These are phyloP conservation scores for Salix arbutifolia DNA, from an alignment of 345 rosid species.

Conservation along the genomic window DNA sequence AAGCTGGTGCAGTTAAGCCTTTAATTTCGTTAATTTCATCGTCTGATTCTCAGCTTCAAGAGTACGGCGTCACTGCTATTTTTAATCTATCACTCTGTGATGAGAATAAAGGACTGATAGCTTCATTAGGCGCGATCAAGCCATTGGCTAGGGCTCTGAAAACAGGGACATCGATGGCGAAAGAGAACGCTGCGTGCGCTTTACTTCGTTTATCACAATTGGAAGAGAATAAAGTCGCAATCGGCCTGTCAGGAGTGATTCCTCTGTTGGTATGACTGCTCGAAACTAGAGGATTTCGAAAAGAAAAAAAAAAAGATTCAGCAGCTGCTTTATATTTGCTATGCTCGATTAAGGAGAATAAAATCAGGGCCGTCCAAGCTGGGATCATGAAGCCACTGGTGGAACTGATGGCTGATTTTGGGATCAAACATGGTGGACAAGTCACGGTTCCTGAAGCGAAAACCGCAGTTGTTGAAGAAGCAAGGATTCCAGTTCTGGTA, in stretches of 20 bases:
- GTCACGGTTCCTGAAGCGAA: slow-evolving; percentile 58
- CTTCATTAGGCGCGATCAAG: slow-evolving; percentile 79
- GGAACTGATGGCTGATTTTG: slow-evolving; percentile 93
- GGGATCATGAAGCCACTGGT: slow-evolving; percentile 80
- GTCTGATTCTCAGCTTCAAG: slow-evolving; percentile 73
- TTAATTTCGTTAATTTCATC: slow-evolving; percentile 58
- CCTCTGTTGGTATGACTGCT: slow-evolving; percentile 62
- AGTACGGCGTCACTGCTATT: slow-evolving; percentile 89
- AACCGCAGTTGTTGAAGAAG: slow-evolving; percentile 73
- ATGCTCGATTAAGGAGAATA: slow-evolving; percentile 78
- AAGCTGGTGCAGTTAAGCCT: slow-evolving; percentile 81
- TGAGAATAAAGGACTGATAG: slow-evolving; percentile 72
- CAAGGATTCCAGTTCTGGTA: slow-evolving; percentile 83
- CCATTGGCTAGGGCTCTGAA: slow-evolving; percentile 71
- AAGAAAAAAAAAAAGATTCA: slow-evolving; percentile 95
- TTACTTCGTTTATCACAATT: slow-evolving; percentile 81
- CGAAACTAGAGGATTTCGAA: slow-evolving; percentile 59
- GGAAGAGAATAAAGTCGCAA: slow-evolving; percentile 69
- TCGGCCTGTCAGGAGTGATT: slow-evolving; percentile 94
- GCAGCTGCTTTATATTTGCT: slow-evolving; percentile 82
- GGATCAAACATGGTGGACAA: slow-evolving; percentile 96
- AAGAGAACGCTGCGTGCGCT: slow-evolving; percentile 94
- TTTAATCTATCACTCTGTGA: slow-evolving; percentile 58
- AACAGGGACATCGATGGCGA: slow-evolving; percentile 67
- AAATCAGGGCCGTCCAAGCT: slow-evolving; percentile 67